Base-by-base conservation (phyloP, 2,329 filamentous ascomycete species). In the Ascosphaera apis region DNA sequence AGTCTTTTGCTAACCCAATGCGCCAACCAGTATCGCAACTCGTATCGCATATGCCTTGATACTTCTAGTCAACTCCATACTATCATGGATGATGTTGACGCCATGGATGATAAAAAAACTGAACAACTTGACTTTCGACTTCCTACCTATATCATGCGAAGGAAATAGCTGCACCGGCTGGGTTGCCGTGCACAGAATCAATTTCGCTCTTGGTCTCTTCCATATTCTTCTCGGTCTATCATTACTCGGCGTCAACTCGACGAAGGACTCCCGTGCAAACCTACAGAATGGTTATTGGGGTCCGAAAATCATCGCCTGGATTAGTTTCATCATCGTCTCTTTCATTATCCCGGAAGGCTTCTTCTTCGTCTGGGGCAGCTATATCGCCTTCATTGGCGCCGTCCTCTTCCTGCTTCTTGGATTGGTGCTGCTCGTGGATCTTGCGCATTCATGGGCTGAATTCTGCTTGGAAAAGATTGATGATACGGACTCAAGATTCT, bases 271-370 rank as follows among this genome's bases (percentile, higher is more conserved):
- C 32, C 76, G 88, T 43, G 84, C 88, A 2, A 69, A 72, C 13
- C 68, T 98, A 37, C 88, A 98, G 53, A 98, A 98, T 58, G 88
- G 86, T n/a, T 98, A 82, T 57, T 98, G 88, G 88, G 88, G 84
- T 1, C 88, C 88, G 33, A 98, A 98, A 61, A 67, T 98, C 39
- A 70, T 93, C 40, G 71, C 74, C 36, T 98, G 88, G 88, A 52
- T 93, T 35, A 72, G 66, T 11, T 69, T 95, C 45, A 73, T 95
- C 40, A 80, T 93, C 40, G 53, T 91, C 39, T 91, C 84, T 17
- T 98, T 95, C 63, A 71, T 98, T 48, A 93, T 98, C 39, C 88
- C 88, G 12, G 86, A 98, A 51, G 65, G 63, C 18, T 95, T 98
- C 65, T 95, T 93, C 60, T 72, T 91, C 49, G 72, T 91, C 44